A percentile compares a stretch with the other conserved stretches of the same genome.
Conservation (phyloP, 805 yeast genomes). For the Barnettozyma populi region DNA sequence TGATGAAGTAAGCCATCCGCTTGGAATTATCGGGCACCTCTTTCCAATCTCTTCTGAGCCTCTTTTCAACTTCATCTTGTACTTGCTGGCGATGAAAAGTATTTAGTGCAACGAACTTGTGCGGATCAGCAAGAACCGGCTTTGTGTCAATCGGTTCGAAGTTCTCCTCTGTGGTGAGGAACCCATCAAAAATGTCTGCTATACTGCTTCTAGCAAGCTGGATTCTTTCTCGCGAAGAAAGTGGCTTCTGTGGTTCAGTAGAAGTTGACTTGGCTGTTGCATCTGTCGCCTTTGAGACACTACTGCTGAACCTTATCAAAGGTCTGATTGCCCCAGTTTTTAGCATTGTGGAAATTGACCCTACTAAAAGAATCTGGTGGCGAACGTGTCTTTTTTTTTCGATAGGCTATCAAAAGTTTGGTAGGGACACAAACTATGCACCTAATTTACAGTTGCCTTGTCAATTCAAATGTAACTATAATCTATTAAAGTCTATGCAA, state of each 20-base stretch:
- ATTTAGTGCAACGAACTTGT: slow-evolving; percentile 26
- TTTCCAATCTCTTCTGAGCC: slow-evolving; percentile 51
- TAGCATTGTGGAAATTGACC: not conserved
- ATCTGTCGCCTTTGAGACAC: not conserved
- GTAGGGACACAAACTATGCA: not conserved
- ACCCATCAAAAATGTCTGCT: slow-evolving; percentile 27
- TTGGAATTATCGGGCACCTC: slow-evolving; percentile 44
- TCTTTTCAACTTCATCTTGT: slow-evolving; percentile 43
- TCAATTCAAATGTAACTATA: no score
- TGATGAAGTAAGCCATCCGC: slow-evolving; percentile 51
- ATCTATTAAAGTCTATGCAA: not conserved
- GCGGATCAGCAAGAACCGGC: slow-evolving; percentile 37
- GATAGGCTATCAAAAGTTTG: not conserved
- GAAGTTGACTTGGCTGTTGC: not conserved
- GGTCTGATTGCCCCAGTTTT: slow-evolving; percentile 1
- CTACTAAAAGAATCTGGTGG: not conserved
- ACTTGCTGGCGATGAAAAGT: slow-evolving; percentile 53
- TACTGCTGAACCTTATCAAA: slow-evolving; percentile 4
- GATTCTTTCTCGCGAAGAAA: slow-evolving; percentile 19
- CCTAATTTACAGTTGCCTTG: no score
- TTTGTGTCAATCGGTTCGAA: slow-evolving; percentile 44
- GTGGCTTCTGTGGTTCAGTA: slow-evolving; percentile 2
- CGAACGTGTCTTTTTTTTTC: not conserved
- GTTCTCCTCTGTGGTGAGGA: slow-evolving; percentile 30
- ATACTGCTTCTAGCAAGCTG: slow-evolving; percentile 23